Percentiles rank a stretch among this genome's conserved stretches.
Evolutionary conservation across 1,139 yeast species (phyloP).

Genomic region (Geotrichum restrictum): DNA sequence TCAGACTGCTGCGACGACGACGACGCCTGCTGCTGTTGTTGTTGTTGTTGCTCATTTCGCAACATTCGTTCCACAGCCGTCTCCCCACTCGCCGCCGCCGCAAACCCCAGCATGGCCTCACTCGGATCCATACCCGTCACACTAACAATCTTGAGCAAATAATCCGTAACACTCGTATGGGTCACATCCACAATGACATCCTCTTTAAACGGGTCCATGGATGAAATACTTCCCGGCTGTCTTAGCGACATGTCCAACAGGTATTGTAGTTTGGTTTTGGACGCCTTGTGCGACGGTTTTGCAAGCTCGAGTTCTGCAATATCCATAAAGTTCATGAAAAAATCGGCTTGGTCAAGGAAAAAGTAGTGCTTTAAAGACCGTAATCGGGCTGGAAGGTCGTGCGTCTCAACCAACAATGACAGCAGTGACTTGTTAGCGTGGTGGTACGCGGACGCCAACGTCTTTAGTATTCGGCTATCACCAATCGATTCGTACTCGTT

Average conservation of each 20-base stretch:
- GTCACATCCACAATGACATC: constrained; percentile 37
- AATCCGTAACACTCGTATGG: constrained; percentile 46
- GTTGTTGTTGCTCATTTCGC: background rate
- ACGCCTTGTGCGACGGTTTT: constrained; percentile 40
- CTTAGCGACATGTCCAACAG: constrained; percentile 41
- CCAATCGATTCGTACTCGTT: constrained; percentile 46
- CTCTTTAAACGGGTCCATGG: constrained; percentile 41
- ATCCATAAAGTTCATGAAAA: constrained; percentile 46
- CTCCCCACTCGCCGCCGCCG: constrained; percentile 7
- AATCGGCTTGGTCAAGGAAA: constrained; percentile 55
- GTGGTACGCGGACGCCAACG: constrained; percentile 58
- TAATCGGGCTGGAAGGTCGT: constrained; percentile 45
- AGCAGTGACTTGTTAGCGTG: constrained; percentile 65
- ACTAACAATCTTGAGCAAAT: constrained; percentile 60
- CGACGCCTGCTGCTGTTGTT: no score
- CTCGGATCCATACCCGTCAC: constrained; percentile 62
- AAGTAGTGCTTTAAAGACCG: constrained; percentile 49
- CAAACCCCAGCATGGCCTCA: constrained; percentile 17
- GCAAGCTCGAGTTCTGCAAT: constrained; percentile 43
- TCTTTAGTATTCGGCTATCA: constrained; percentile 53
- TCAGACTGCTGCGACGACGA: background rate
- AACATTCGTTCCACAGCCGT: constrained; percentile 8
- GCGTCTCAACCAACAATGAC: constrained; percentile 59
- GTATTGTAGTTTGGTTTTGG: constrained; percentile 43
- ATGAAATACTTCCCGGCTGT: constrained; percentile 42